These are phyloP conservation scores for Suillus bovinus DNA, from an alignment of 768 basidiomycete species.

Conservation along the genomic window DNA sequence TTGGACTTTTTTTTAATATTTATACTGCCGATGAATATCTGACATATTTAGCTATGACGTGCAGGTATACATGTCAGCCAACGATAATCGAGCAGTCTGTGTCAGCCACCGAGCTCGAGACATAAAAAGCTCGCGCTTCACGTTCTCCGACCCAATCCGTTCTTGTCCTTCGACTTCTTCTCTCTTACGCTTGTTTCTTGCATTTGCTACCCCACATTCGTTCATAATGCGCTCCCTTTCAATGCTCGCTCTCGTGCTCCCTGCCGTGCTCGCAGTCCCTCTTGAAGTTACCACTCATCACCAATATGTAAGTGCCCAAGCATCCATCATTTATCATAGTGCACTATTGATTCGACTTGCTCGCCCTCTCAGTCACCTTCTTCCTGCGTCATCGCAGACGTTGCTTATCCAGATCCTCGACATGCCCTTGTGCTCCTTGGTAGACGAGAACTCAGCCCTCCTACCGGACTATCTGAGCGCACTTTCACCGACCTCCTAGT, in stretches of 20 bases:
- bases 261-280: slow-evolving; percentile 21
- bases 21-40: not conserved
- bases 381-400: slow-evolving; percentile 29
- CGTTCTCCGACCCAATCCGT: not conserved
- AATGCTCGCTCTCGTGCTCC: slow-evolving; percentile 21
- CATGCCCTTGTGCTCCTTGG: slow-evolving; percentile 26
- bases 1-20: not conserved
- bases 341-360: slow-evolving; percentile 5
- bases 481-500: slow-evolving; percentile 28
- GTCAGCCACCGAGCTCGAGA: slow-evolving; percentile 8
- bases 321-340: too few relatives aligned
- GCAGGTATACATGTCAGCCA: not conserved
- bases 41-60: not conserved
- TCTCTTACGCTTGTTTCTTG: not conserved
- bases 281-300: slow-evolving; percentile 12
- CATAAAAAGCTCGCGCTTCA: slow-evolving; percentile 4
- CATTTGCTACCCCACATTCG: slow-evolving; percentile 13
- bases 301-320: not conserved
- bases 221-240: slow-evolving; percentile 25
- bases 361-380: slow-evolving; percentile 11
- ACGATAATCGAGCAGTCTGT: not conserved
- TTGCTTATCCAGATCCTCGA: slow-evolving; percentile 24
- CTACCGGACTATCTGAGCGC: slow-evolving; percentile 23
- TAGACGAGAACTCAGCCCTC: slow-evolving; percentile 20
- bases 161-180: not conserved